Base-by-base conservation (phyloP, 371 early-diverging fungal genomes). In the Apophysomyces sp. region DNA sequence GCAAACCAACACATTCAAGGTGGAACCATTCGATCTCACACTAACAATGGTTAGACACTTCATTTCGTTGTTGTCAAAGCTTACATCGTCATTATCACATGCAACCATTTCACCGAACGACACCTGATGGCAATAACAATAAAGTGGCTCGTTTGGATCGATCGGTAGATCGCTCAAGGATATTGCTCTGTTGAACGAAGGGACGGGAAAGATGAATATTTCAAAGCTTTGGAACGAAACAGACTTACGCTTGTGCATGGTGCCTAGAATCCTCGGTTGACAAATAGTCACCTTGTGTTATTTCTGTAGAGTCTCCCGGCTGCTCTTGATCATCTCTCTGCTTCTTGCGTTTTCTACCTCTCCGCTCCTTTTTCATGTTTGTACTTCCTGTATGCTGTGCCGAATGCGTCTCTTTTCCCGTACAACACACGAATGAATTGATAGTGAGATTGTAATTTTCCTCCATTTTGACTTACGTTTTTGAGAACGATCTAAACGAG, bases 21-120 rank as follows among this genome's bases (percentile, higher is more conserved):
- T 98, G 98, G 75, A 95, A 97, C 98, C 98, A 98, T 74, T 95
- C 94, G 55, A 91, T 88, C 36, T 90, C 90, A 67, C 97, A 97
- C 88, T 91, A 71, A 21, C 49, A 40, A 49, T 21, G 44, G 29
- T 11, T n/a, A 5, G 24, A 53, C 2, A 13, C 1, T 29, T 21
- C 28, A 24, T 27, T 49, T 58, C 24, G 6, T 21, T 52, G 16
- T 52, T 16, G 29, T 37, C 24, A 26, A 36, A 6, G 68, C 81
- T 69, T 85, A 93, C 93, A 61, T 93, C 92, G 29, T 83, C 87
- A 64, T 94, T 93, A 70, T 98, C 98, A 68, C 98, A 98, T 8
- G 92, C 98, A 55, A 98, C 91, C 98, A 98, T 98, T 64, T 96
- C 94, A 18, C 98, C 98, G 76, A 86, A 97, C 4, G 96, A 96